These are phyloP conservation scores for Verticillium nonalfalfae DNA, from an alignment of 2,329 filamentous ascomycete species.

Conservation along the genomic window DNA sequence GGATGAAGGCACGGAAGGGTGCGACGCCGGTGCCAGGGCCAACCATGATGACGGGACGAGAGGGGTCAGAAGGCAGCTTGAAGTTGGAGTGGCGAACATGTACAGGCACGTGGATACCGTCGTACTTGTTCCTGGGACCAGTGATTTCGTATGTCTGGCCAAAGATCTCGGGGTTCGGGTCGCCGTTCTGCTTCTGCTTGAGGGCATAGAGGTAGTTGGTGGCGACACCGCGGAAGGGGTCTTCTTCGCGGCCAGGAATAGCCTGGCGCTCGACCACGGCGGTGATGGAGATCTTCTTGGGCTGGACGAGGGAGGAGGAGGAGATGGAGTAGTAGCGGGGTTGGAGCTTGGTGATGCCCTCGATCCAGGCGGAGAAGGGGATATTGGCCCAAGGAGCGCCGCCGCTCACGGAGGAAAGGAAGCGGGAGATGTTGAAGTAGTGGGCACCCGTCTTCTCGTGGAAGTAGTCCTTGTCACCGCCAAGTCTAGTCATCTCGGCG, in stretches of 20 bases:
- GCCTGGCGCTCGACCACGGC: conserved; percentile 84
- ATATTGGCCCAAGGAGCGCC: conserved; percentile 74
- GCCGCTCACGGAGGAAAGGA: conserved; percentile 66
- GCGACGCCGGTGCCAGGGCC: conserved; percentile 95
- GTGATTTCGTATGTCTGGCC: conserved; percentile 80
- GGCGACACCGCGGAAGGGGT: conserved; percentile 84
- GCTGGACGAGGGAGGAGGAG: conserved; percentile 89
- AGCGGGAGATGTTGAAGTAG: conserved; percentile 84
- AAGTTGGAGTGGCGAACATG: conserved; percentile 98
- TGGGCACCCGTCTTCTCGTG: conserved; percentile 74
- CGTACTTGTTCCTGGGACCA: conserved; percentile 94
- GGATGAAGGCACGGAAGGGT: conserved; percentile 91
- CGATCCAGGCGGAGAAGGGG: conserved; percentile 91
- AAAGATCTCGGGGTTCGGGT: conserved; percentile 73
- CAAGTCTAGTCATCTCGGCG: conserved; percentile 81
- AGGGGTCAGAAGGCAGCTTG: conserved; percentile 92
- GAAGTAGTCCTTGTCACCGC: conserved; percentile 93
- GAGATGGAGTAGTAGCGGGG: conserved; percentile 99
- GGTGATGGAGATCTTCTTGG: conserved; percentile 91
- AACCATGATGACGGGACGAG: conserved; percentile 92
- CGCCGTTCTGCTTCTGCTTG: conserved; percentile 94
- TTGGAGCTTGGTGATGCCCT: conserved; percentile 90
- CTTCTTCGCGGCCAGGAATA: conserved; percentile 66
- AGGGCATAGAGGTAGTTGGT: conserved; percentile 95
- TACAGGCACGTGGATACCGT: conserved; percentile 89